A percentile compares a stretch with the other conserved stretches of the same genome.
Evolutionary conservation across 2,329 filamentous ascomycete genomes (phyloP).

Genomic region (Fusarium sp.): DNA sequence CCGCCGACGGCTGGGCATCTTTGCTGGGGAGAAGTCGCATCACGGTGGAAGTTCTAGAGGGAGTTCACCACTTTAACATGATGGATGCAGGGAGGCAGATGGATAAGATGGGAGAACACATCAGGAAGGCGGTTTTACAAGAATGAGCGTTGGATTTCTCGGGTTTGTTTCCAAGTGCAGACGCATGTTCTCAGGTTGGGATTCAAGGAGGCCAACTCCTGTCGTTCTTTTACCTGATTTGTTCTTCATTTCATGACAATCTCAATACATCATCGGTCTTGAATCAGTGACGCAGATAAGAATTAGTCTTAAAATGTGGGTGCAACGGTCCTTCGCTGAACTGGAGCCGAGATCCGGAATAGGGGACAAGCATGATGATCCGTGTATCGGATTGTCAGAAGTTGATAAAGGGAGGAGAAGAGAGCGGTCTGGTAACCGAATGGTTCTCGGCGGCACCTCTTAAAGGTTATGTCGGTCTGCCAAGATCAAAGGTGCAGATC

Average conservation of each 20-base stretch:
- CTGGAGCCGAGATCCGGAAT: not conserved
- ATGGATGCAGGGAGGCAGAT: constrained; percentile 36
- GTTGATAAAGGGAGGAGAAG: not conserved
- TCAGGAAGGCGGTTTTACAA: constrained; percentile 12
- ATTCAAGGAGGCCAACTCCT: not conserved
- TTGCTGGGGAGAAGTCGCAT: constrained; percentile 20
- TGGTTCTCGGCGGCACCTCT: not conserved
- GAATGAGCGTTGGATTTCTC: not conserved
- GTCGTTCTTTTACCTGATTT: constrained; percentile 5
- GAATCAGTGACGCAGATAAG: not conserved
- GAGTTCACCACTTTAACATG: constrained; percentile 37
- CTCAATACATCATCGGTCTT: not conserved
- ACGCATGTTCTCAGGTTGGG: not conserved
- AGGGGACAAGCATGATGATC: not conserved
- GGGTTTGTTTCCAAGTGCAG: not conserved
- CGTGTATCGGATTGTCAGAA: not conserved
- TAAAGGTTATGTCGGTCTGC: not conserved
- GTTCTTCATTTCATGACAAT: not conserved
- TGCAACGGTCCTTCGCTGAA: not conserved
- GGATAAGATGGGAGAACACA: constrained; percentile 26
- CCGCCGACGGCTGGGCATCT: constrained; percentile 42
- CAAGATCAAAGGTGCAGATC: not conserved
- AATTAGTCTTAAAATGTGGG: not conserved
- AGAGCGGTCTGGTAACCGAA: not conserved
- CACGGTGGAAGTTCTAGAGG: constrained; percentile 22